A percentile compares a stretch with the other conserved stretches of the same genome.
These are phyloP conservation scores for Colletotrichum sp. DNA, from an alignment of 2,329 filamentous ascomycete genomes.

Conservation along the genomic window DNA sequence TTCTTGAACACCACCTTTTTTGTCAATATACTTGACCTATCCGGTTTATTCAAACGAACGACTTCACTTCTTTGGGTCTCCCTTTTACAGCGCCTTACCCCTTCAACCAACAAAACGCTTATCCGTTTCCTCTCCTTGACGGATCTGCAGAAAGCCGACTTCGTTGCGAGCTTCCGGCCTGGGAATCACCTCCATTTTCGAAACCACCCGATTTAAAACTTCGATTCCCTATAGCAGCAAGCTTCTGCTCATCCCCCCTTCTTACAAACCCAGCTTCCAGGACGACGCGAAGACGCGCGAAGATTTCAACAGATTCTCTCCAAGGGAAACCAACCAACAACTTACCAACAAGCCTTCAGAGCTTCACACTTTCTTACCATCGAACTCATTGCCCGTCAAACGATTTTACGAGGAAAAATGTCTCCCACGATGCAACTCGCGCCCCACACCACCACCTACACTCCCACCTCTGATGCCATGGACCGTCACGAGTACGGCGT, in stretches of 20 bases:
- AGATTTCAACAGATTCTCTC: not conserved
- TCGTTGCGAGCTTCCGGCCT: constrained; percentile 17
- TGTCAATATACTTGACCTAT: constrained; percentile 23
- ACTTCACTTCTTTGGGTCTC: constrained; percentile 19
- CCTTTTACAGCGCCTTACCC: not conserved
- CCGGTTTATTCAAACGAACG: constrained; percentile 23
- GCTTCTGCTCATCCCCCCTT: constrained; percentile 11
- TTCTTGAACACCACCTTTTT: constrained; percentile 40
- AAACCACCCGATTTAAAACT: constrained; percentile 4
- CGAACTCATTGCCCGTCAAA: constrained; percentile 27
- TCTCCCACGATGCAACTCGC: constrained; percentile 55
- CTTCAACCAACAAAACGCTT: not conserved
- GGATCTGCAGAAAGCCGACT: constrained; percentile 20
- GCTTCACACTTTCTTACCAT: constrained; percentile 15
- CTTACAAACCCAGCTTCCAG: constrained; percentile 14
- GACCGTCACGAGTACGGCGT: constrained; percentile 65
- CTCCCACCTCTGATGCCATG: constrained; percentile 57
- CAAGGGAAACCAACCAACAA: not conserved
- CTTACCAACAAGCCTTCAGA: not conserved
- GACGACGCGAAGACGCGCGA: constrained; percentile 14
- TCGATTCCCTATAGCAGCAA: constrained; percentile 16
- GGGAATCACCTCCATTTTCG: constrained; percentile 11
- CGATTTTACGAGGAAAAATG: constrained; percentile 42
- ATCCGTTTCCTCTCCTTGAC: constrained; percentile 18
- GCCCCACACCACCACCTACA: constrained; percentile 49